Evolutionary conservation across 1,139 yeast species (phyloP), one percentile per base, ranked within the genome.

Genomic region (Scheffersomyces lignicola): DNA sequence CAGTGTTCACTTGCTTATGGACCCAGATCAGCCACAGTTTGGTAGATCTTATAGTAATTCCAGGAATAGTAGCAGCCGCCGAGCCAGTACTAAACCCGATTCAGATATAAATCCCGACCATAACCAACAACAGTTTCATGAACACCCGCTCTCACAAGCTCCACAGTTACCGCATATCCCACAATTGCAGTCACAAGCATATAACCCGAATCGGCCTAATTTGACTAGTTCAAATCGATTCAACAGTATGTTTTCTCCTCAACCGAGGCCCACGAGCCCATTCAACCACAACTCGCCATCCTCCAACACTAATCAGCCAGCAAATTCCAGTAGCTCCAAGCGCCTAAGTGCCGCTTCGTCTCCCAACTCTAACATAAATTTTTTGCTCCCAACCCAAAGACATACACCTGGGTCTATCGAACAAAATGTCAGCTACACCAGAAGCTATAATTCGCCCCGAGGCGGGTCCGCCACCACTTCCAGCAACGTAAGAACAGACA

Each of bases 351-450:
- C 29, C 18, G 29, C 29, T 15, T 26, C 29, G n/a, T 26, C 29
- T 4, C 29, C 29, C 10, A 26, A 26, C 11, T 26, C 29, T 8
- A 26, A 26, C 10, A 26, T 26, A 15, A 16, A 16, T 16, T 26
- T 26, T 13, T 26, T 26, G 11, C 11, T 26, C 10, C 29, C 29
- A 7, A 26, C 29, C 11, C 29, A 26, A 26, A 26, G 29, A 10
- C 42, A 30, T 17, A 36, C 28, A 2, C 36, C 34, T 10, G 34
- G 36, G 5, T 17, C 39, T 11, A 41, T 44, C n/a, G 48, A 42
- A 30, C 43, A 32, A 12, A 44, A 43, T 27, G 17, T 33, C 13
- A 44, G 47, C 29, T 42, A 37, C 25, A 35, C 47, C 17, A 29
- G 48, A 28, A 36, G 41, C 16, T 34, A 28, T 12, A 32, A 14